A percentile compares a stretch with the other conserved stretches of the same genome.
These are phyloP conservation scores for Amaranthus hypochondriacus DNA, from an alignment of 148 eudicot species.

Conservation along the genomic window DNA sequence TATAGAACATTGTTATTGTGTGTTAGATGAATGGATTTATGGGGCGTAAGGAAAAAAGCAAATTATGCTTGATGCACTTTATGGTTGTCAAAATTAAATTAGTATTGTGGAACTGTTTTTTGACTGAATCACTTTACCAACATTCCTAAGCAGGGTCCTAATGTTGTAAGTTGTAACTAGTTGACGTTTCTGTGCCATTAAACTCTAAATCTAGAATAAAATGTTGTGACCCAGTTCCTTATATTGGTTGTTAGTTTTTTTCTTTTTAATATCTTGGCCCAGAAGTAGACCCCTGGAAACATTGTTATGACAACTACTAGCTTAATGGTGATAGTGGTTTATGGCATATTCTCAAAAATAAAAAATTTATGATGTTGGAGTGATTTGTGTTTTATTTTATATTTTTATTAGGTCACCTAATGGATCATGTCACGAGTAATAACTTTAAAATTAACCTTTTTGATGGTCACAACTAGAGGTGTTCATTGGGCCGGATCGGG, in stretches of 20 bases:
- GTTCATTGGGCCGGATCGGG: no score
- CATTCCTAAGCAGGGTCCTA: neutral
- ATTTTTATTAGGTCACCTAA: neutral
- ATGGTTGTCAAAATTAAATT: neutral
- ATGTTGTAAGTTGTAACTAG: neutral
- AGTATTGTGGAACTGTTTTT: neutral
- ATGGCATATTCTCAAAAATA: neutral
- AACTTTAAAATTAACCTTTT: no score
- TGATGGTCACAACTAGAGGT: no score
- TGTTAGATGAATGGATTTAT: neutral
- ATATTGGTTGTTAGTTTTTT: neutral
- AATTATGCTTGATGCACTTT: neutral
- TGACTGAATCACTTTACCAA: neutral
- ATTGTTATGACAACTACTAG: neutral
- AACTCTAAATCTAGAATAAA: neutral
- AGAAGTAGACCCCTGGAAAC: neutral
- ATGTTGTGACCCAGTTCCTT: neutral
- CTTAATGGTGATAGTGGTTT: neutral
- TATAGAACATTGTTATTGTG: neutral
- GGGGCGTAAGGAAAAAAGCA: neutral
- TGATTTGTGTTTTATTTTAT: neutral
- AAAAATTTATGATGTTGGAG: neutral
- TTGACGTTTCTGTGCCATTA: neutral
- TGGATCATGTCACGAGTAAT: no score
- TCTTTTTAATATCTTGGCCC: neutral